Percentiles rank a stretch among this genome's conserved stretches.
phyloP scores from a whole-genome alignment of 164 flowering plant genomes.

The Liquidambar formosana region DNA sequence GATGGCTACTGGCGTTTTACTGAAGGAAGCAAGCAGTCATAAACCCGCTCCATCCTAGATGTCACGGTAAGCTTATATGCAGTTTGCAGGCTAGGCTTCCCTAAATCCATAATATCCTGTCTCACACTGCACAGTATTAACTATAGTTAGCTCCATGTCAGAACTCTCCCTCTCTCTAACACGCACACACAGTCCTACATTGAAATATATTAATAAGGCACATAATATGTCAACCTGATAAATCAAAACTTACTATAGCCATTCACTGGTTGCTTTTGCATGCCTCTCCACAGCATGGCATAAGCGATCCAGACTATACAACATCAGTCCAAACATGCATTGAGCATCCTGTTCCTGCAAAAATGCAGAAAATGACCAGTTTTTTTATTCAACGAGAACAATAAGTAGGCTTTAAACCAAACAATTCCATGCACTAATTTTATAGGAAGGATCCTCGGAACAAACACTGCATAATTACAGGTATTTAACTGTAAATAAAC shows the following conservation, averaged over 20 bases:
- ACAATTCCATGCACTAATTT: neutral
- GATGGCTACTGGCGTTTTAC: constrained; percentile 33
- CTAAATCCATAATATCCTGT: constrained; percentile 77
- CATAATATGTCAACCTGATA: neutral
- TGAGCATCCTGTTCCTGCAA: constrained; percentile 75
- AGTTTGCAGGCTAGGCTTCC: constrained; percentile 62
- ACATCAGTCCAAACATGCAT: constrained; percentile 69
- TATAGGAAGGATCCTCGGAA: too few species aligned
- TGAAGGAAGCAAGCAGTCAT: constrained; percentile 84
- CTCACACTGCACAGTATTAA: constrained; percentile 56
- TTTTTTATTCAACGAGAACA: too few species aligned
- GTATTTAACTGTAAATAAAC: too few species aligned
- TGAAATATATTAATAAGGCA: neutral
- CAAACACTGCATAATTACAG: too few species aligned
- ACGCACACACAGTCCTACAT: neutral
- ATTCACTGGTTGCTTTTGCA: constrained; percentile 87
- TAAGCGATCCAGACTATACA: constrained; percentile 72
- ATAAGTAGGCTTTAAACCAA: neutral
- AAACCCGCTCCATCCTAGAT: constrained; percentile 68
- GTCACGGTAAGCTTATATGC: constrained; percentile 59
- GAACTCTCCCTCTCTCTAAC: neutral
- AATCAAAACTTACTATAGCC: constrained; percentile 65
- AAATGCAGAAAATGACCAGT: constrained; percentile 5
- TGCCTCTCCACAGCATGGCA: constrained; percentile 74
- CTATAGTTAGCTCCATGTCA: constrained; percentile 16